These are phyloP conservation scores for Cystoisospora suis DNA, from an alignment of 169 alveolate species.

Conservation along the genomic window DNA sequence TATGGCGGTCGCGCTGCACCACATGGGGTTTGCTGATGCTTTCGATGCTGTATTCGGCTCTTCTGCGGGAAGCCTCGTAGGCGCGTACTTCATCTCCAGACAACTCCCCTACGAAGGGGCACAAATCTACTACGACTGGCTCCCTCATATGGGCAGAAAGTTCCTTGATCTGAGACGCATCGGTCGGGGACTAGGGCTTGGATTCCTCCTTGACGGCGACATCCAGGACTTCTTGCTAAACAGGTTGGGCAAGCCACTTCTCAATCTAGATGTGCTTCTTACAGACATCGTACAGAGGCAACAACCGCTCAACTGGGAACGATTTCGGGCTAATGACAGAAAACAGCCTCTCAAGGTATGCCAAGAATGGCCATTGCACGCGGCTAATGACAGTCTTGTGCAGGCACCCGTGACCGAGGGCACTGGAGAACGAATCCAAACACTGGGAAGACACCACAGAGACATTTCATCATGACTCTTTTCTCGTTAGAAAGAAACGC, in stretches of 20 bases:
- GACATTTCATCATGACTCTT: too few relatives aligned
- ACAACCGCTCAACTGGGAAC: conserved; percentile 62
- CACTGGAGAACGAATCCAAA: too few relatives aligned
- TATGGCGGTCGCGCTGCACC: conserved; percentile 56
- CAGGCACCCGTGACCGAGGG: too few relatives aligned
- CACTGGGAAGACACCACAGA: too few relatives aligned
- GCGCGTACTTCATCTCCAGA: conserved; percentile 58
- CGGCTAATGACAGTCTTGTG: too few relatives aligned
- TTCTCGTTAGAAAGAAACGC: too few relatives aligned
- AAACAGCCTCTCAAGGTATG: conserved; percentile 65
- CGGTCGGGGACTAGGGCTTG: conserved; percentile 61
- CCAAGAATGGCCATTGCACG: too few relatives aligned
- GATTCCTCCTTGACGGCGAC: conserved; percentile 57
- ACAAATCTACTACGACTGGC: conserved; percentile 55
- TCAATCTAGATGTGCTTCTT: conserved; percentile 55
- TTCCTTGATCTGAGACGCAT: conserved; percentile 26
- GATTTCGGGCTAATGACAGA: conserved; percentile 19
- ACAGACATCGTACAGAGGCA: conserved; percentile 42
- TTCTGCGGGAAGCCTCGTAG: conserved; percentile 65
- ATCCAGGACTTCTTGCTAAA: conserved; percentile 2
- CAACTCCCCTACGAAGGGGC: conserved; percentile 66
- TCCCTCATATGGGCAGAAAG: conserved; percentile 44
- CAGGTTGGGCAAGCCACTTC: conserved; percentile 56
- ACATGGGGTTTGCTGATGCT: conserved; percentile 46
- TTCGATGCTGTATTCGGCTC: conserved; percentile 61